Conservation (phyloP, 768 basidiomycete species). For the Xanthoconium stramineum region DNA sequence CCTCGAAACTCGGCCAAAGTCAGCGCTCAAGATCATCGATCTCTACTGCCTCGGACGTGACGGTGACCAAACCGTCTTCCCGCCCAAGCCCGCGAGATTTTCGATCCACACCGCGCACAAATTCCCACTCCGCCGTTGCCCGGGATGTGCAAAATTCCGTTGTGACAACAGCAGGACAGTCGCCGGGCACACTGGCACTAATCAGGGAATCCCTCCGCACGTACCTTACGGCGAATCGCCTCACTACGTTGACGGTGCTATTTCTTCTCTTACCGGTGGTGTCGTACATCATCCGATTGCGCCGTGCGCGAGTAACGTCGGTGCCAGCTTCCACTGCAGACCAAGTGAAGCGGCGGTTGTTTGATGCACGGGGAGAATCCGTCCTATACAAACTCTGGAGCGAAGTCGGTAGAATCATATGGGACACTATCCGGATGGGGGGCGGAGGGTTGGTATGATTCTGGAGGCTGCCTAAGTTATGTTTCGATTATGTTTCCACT, state of each 20-base stretch:
- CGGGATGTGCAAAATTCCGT: conserved; percentile 12
- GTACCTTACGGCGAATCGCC: conserved; percentile 45
- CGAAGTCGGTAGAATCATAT: conserved; percentile 49
- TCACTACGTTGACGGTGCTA: conserved; percentile 44
- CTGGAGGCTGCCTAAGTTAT: conserved; percentile 12
- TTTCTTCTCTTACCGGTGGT: conserved; percentile 41
- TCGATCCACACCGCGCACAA: conserved; percentile 8
- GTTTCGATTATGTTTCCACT: neutral
- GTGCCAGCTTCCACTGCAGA: conserved; percentile 45
- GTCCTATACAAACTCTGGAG: conserved; percentile 45
- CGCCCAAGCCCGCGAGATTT: conserved; percentile 5
- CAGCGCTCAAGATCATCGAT: conserved; percentile 20
- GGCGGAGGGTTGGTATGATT: conserved; percentile 68
- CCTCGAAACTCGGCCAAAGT: conserved; percentile 13
- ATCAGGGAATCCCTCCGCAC: conserved; percentile 47
- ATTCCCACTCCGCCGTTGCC: conserved; percentile 14
- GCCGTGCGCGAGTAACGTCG: conserved; percentile 35
- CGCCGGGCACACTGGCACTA: conserved; percentile 35
- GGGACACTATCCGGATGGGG: conserved; percentile 72
- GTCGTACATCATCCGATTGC: conserved; percentile 49
- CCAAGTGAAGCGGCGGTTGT: conserved; percentile 53
- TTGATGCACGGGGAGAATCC: conserved; percentile 37
- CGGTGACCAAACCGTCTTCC: conserved; percentile 21
- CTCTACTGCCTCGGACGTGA: conserved; percentile 24
- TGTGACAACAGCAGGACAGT: conserved; percentile 14